These are phyloP conservation scores for Eucalyptus tenuipes DNA, from an alignment of 345 rosid genomes.

Conservation along the genomic window DNA sequence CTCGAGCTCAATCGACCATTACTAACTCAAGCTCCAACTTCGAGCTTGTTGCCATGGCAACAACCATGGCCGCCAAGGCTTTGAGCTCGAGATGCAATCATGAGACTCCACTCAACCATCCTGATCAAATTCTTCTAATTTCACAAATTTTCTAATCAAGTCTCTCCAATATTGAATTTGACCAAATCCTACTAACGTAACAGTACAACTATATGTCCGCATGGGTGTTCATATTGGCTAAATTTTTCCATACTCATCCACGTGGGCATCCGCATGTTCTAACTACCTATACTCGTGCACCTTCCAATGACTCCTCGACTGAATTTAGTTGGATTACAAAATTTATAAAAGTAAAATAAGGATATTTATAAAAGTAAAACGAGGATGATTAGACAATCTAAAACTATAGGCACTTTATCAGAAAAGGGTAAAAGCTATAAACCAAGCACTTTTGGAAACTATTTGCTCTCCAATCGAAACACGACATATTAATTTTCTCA, in stretches of 20 bases:
- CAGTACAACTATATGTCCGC: background rate
- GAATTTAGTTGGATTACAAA: background rate
- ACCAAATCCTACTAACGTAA: background rate
- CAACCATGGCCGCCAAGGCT: background rate
- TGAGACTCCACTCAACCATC: background rate
- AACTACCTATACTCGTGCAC: background rate
- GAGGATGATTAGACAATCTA: background rate
- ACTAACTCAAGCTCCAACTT: background rate
- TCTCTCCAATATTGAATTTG: background rate
- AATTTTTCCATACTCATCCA: background rate
- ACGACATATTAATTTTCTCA: background rate
- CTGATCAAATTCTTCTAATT: background rate
- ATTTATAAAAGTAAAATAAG: background rate
- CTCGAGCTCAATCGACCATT: background rate
- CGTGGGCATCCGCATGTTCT: background rate
- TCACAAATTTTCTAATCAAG: background rate
- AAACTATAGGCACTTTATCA: background rate
- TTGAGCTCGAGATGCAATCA: background rate
- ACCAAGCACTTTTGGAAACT: background rate
- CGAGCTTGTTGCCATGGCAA: background rate
- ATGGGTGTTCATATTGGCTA: fast-evolving
- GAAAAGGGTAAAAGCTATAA: background rate
- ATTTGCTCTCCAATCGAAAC: background rate
- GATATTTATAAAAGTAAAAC: background rate
- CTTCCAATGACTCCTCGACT: background rate